Base-by-base conservation (phyloP, 148 eudicot genomes). In the Diospyros lotus region DNA sequence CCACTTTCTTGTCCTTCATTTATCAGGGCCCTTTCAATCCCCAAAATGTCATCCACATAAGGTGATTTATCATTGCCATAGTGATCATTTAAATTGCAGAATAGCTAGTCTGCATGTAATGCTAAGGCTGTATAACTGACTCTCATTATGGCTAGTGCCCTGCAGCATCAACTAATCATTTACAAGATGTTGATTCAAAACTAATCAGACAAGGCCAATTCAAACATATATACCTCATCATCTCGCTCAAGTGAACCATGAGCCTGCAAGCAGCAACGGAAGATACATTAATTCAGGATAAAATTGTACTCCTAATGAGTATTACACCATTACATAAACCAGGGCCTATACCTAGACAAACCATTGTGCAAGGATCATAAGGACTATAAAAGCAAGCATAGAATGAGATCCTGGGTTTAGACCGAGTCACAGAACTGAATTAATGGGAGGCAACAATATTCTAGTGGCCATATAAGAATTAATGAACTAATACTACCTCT, bases 171-270 rank as follows among this genome's bases (percentile, higher is more conserved):
- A 28, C 28, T 28, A 28, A 28, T 65, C 69, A 67, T 10, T 43
- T 66, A 18, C 53, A 18, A 42, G 42, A 12, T 10, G 11, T 4
- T 5, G 13, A 9, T 1, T 7, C 70, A 63, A 39, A 52, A 73
- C 66, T 50, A 18, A 9, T 5, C 41, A 62, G n/a, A 54, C 76
- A 76, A 66, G 68, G 64, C 6, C 43, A 58, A 64, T 59, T 63
- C 62, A 75, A 51, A 8, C 28, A 28, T 28, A 56, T 65, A 69
- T 88, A 94, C 98, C 98, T 94, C 98, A 70, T 94, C 94, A 86
- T 91, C 98, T 69, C 97, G 89, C 80, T 88, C 97, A 78, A 86
- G 86, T 67, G 98, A 89, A 53, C 90, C 94, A 68, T 84, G 94
- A 77, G 87, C 94, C 98, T 93, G 93, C 77, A 84, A 44, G 53